Percentiles rank a stretch among this genome's conserved stretches.
These are phyloP conservation scores for Typha latifolia DNA, from an alignment of 176 grass and related monocot species.

Conservation along the genomic window DNA sequence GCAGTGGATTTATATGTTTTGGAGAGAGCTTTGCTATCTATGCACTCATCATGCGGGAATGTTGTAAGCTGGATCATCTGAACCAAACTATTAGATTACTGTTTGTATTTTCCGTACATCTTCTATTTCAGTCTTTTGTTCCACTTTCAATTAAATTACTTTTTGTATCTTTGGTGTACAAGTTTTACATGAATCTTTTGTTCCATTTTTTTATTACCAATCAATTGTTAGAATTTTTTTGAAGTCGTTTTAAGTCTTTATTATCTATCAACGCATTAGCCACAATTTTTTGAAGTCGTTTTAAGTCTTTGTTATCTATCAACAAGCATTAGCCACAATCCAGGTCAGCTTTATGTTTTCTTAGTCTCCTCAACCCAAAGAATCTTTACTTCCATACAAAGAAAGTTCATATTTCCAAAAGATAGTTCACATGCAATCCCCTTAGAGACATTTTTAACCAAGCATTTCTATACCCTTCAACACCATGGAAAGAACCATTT, in stretches of 20 bases:
- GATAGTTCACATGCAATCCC: too few relatives aligned
- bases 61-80: slow-evolving; percentile 48
- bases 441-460: too few relatives aligned
- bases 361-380: neutral
- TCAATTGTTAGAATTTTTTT: neutral
- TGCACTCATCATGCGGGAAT: slow-evolving; percentile 89
- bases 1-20: slow-evolving; percentile 89
- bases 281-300: neutral
- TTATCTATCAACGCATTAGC: too few relatives aligned
- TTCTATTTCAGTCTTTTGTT: neutral
- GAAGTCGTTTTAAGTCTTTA: neutral
- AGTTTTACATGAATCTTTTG: too few relatives aligned
- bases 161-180: neutral
- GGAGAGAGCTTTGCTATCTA: slow-evolving; percentile 90
- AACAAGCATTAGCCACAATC: neutral
- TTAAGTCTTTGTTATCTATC: neutral
- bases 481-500: too few relatives aligned
- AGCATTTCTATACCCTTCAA: too few relatives aligned
- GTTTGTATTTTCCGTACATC: neutral
- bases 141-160: slow-evolving; percentile 5
- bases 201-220: neutral
- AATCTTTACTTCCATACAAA: neutral
- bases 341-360: neutral
- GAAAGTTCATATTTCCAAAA: too few relatives aligned
- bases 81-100: neutral